Evolutionary conservation across 805 yeast genomes (phyloP), one percentile per base, ranked within the genome.

Genomic region (Diddensiella santjacobensis): DNA sequence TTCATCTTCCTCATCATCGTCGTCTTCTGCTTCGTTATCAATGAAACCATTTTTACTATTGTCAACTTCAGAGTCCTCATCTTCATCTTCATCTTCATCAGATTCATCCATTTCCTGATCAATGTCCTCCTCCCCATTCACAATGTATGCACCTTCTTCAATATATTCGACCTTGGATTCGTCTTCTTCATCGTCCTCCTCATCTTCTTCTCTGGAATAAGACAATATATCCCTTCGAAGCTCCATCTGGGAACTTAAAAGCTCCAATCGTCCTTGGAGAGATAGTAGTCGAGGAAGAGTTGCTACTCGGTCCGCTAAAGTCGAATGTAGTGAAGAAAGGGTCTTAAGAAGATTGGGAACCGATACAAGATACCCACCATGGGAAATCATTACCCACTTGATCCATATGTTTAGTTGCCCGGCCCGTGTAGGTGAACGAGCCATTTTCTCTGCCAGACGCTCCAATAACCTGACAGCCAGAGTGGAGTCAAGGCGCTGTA

Each of bases 181-280:
- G 3, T 58, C 64, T 22, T 53, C 66, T 19, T 52, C 60, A 3
- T 57, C 69, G 4, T 51, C 63, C 1, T 52, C 59, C 3, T 54
- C 59, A 49, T 60, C 65, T 55, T 77, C 71, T 23, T 52, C 55
- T 65, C 60, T 49, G 70, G 56, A 47, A 65, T 71, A 42, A 70
- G 62, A 58, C 22, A 43, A 40, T 35, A 76, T 68, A 39, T 77
- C 81, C 33, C 67, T 65, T 60, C 97, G 80, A 55, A 91, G 69
- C 49, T 78, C 75, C 8, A 87, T 74, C 67, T 91, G 98, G 2
- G 88, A 77, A 54, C 77, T 77, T 38, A 91, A 72, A 64, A 91
- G 74, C 59, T 83, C 85, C 41, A 91, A 71, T 54, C 93, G 79
- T 41, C 99, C 99, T 64, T 90, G 95, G 24, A 91, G 74, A 1